Evolutionary conservation across 176 grass and related monocot genomes (phyloP).

Genomic region (Lolium perenne): DNA sequence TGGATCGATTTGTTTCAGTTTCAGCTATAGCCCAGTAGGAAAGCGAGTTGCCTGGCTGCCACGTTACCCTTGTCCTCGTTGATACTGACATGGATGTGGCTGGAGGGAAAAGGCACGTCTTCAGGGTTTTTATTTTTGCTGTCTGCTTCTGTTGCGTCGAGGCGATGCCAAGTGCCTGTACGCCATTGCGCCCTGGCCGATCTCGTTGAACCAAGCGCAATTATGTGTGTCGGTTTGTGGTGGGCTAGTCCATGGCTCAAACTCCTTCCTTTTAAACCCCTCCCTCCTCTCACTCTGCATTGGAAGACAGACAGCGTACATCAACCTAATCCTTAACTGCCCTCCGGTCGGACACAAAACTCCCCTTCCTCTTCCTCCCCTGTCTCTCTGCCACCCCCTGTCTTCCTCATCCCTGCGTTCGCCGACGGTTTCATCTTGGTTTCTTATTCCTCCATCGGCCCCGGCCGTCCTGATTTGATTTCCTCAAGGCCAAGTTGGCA

Average conservation of each 20-base stretch:
- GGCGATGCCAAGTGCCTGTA: slow-evolving; percentile 38
- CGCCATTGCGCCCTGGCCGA: background rate
- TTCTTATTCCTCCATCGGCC: slow-evolving; percentile 14
- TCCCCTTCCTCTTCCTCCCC: background rate
- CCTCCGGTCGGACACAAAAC: slow-evolving; percentile 8
- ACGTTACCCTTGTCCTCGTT: slow-evolving; percentile 22
- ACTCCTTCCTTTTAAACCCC: slow-evolving; percentile 12
- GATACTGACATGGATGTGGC: background rate
- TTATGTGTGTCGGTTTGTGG: slow-evolving; percentile 43
- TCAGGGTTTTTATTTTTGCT: background rate
- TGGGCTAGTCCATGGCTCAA: background rate
- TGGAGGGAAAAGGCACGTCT: background rate
- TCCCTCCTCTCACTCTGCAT: background rate
- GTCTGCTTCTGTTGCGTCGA: background rate
- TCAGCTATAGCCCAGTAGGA: background rate
- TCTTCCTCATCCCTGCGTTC: background rate
- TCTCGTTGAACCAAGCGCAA: slow-evolving; percentile 7
- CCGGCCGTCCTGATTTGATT: background rate
- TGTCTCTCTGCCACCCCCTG: too few species aligned
- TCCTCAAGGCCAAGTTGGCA: background rate
- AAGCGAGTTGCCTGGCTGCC: slow-evolving; percentile 15
- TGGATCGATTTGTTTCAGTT: background rate
- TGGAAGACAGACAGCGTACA: background rate
- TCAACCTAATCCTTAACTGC: slow-evolving; percentile 47
- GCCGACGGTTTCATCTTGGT: slow-evolving; percentile 31